These are phyloP conservation scores for Solanum verrucosum DNA, from an alignment of 257 asterid species.

Conservation along the genomic window DNA sequence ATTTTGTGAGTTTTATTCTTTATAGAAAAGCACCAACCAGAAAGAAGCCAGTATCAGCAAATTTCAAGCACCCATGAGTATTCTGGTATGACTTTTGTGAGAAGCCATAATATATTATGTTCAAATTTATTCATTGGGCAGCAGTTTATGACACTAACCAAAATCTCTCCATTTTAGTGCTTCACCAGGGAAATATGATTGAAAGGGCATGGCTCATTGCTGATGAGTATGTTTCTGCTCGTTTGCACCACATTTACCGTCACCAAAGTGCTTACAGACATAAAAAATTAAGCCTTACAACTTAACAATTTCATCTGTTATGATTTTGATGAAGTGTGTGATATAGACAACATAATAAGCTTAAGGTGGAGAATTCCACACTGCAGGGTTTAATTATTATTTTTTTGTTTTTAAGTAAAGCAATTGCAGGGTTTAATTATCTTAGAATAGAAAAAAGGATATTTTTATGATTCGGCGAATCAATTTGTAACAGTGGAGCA, in stretches of 20 bases:
- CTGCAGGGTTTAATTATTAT: background rate
- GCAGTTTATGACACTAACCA: background rate
- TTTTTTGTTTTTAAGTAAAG: background rate
- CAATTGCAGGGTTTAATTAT: background rate
- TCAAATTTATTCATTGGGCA: background rate
- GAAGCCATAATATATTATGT: background rate
- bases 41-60: background rate
- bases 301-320: background rate
- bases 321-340: background rate
- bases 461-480: background rate
- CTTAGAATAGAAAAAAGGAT: background rate
- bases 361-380: background rate
- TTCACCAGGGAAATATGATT: background rate
- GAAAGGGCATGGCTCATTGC: background rate
- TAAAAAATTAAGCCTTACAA: background rate
- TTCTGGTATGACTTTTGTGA: background rate
- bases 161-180: background rate
- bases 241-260: background rate
- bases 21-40: background rate
- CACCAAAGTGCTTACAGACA: background rate
- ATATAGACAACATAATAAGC: background rate
- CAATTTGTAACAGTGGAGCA: background rate
- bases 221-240: background rate
- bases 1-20: background rate
- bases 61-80: background rate